These are phyloP conservation scores for Aspergillus hortae DNA, from an alignment of 2,329 filamentous ascomycete species.

Conservation along the genomic window DNA sequence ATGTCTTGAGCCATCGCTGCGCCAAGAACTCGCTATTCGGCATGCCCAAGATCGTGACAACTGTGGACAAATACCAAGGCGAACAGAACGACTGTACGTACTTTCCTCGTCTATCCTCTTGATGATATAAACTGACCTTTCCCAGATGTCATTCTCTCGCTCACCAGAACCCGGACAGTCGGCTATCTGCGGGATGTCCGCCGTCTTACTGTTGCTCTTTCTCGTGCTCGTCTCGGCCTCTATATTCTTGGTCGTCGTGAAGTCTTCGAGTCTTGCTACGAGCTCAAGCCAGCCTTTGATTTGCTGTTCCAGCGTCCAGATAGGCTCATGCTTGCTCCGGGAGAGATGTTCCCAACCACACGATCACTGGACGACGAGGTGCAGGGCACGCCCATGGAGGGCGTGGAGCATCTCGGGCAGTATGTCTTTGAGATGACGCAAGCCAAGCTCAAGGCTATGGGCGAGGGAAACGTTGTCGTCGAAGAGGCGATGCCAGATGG, in stretches of 20 bases:
- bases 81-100: constrained; percentile 96
- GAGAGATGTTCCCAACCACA: constrained; percentile 77
- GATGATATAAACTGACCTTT: constrained; percentile 12
- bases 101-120: not conserved
- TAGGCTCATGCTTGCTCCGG: constrained; percentile 75
- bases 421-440: constrained; percentile 97
- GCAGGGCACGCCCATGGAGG: constrained; percentile 70
- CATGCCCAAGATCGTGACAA: constrained; percentile 82
- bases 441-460: constrained; percentile 60
- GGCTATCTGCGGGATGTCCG: constrained; percentile 93
- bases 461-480: constrained; percentile 38
- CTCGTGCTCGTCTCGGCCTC: constrained; percentile 82
- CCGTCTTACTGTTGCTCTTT: constrained; percentile 89
- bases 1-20: constrained; percentile 81
- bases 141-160: constrained; percentile 83
- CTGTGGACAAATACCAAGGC: constrained; percentile 97
- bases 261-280: constrained; percentile 84
- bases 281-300: constrained; percentile 83
- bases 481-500: constrained; percentile 31
- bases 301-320: constrained; percentile 72
- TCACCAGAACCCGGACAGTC: constrained; percentile 82
- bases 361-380: constrained; percentile 50
- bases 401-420: constrained; percentile 89
- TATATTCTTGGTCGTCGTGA: constrained; percentile 87
- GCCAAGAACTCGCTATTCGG: constrained; percentile 81